Evolutionary conservation across 1,284 basidiomycete genomes (phyloP).

Genomic region (Malassezia psittaci): DNA sequence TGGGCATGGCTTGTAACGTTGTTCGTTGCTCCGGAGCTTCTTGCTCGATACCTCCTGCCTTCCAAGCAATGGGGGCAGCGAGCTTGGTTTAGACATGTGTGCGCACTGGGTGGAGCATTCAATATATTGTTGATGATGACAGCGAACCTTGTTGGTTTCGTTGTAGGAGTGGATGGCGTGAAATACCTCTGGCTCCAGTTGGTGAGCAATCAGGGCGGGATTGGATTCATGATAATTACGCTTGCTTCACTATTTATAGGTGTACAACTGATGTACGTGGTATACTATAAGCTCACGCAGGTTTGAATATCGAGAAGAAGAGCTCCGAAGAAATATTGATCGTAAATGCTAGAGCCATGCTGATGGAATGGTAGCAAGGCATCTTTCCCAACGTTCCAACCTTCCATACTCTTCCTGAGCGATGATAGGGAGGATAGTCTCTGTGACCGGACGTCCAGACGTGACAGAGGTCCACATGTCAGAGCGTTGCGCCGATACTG

Average conservation of each 20-base stretch:
- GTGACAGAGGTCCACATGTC: constrained; percentile 25
- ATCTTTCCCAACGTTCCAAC: constrained; percentile 63
- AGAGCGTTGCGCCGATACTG: constrained; percentile 10
- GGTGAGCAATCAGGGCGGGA: constrained; percentile 58
- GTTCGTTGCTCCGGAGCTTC: constrained; percentile 79
- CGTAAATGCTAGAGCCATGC: constrained; percentile 53
- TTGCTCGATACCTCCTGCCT: constrained; percentile 44
- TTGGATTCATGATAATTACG: constrained; percentile 60
- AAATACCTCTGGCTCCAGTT: constrained; percentile 62
- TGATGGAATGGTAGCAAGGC: constrained; percentile 66
- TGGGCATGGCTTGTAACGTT: constrained; percentile 95
- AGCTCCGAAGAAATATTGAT: constrained; percentile 23
- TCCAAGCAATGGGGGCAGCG: constrained; percentile 56
- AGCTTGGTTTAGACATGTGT: constrained; percentile 76
- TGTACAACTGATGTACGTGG: constrained; percentile 79
- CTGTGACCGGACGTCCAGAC: constrained; percentile 21
- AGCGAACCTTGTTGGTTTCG: constrained; percentile 92
- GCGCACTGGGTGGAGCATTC: constrained; percentile 69
- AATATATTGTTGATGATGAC: constrained; percentile 85
- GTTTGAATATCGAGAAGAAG: constrained; percentile 50
- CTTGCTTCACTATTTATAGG: constrained; percentile 66
- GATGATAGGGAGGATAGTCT: constrained; percentile 57
- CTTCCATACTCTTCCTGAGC: constrained; percentile 73
- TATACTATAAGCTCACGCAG: constrained; percentile 3
- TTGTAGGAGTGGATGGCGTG: constrained; percentile 75